Conservation (phyloP, 2,329 filamentous ascomycete species). For the Penicillium griseofulvum region DNA sequence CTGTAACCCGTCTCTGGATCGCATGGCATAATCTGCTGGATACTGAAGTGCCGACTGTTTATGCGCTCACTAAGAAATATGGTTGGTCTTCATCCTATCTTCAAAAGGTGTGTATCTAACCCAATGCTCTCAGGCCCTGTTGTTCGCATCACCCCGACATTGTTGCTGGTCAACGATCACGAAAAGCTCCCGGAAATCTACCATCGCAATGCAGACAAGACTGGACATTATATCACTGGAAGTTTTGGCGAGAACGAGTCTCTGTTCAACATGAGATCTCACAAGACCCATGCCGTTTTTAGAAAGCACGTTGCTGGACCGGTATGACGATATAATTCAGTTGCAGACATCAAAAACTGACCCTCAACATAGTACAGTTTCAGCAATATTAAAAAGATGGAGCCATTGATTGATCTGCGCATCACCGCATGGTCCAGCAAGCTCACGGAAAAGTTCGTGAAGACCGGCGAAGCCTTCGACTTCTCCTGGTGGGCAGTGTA, state of each 20-base stretch:
- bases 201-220: slow-evolving; percentile 56
- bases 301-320: slow-evolving; percentile 56
- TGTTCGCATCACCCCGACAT: slow-evolving; percentile 53
- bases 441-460: slow-evolving; percentile 49
- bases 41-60: slow-evolving; percentile 46
- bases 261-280: slow-evolving; percentile 58
- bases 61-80: slow-evolving; percentile 49
- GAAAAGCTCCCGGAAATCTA: slow-evolving; percentile 58
- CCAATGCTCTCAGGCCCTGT: slow-evolving; percentile 46
- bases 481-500: slow-evolving; percentile 56
- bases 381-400: slow-evolving; percentile 58
- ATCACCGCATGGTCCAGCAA: slow-evolving; percentile 52
- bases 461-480: slow-evolving; percentile 49
- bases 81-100: slow-evolving; percentile 32
- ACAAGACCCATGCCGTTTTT: slow-evolving; percentile 51
- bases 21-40: slow-evolving; percentile 52
- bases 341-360: neutral
- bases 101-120: neutral
- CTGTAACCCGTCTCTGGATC: slow-evolving; percentile 55
- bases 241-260: slow-evolving; percentile 56
- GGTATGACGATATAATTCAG: slow-evolving; percentile 20
- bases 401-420: slow-evolving; percentile 53
- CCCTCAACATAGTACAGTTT: slow-evolving; percentile 48
- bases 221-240: slow-evolving; percentile 58
- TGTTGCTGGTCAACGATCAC: slow-evolving; percentile 54